Evolutionary conservation across 768 basidiomycete genomes (phyloP).

Genomic region (Trametes meyenii): DNA sequence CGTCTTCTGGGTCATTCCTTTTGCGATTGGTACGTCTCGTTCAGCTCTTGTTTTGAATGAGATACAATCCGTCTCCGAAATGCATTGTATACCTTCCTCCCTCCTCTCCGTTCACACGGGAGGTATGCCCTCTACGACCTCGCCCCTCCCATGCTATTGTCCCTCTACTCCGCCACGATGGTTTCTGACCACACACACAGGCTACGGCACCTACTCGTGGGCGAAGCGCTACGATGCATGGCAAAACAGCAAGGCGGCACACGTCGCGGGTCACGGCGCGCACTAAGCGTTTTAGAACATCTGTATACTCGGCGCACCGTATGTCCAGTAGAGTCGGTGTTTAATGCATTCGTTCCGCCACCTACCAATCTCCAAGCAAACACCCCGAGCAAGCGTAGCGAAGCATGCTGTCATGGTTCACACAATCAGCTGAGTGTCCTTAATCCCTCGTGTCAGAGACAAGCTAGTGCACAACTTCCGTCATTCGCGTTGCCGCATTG

Average conservation of each 20-base stretch:
- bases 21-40: conserved; percentile 66
- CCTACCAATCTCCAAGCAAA: background rate
- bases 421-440: background rate
- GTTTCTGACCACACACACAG: conserved; percentile 40
- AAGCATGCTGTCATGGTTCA: background rate
- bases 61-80: too few species aligned
- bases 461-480: too few species aligned
- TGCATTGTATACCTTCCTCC: background rate
- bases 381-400: background rate
- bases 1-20: conserved; percentile 79
- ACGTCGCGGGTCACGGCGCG: conserved; percentile 47
- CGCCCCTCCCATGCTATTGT: background rate
- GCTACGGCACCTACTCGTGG: conserved; percentile 80
- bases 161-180: background rate
- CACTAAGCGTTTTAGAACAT: conserved; percentile 14
- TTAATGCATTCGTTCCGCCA: conserved; percentile 1
- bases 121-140: background rate
- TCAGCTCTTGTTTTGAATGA: background rate
- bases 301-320: conserved; percentile 3
- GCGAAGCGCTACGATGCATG: conserved; percentile 67
- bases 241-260: conserved; percentile 83
- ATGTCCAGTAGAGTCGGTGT: background rate
- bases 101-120: background rate
- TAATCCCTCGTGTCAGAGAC: too few species aligned
- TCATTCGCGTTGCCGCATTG: too few species aligned